Base-by-base conservation (phyloP, 2,329 filamentous ascomycete species). In the Teratosphaeria viscida region DNA sequence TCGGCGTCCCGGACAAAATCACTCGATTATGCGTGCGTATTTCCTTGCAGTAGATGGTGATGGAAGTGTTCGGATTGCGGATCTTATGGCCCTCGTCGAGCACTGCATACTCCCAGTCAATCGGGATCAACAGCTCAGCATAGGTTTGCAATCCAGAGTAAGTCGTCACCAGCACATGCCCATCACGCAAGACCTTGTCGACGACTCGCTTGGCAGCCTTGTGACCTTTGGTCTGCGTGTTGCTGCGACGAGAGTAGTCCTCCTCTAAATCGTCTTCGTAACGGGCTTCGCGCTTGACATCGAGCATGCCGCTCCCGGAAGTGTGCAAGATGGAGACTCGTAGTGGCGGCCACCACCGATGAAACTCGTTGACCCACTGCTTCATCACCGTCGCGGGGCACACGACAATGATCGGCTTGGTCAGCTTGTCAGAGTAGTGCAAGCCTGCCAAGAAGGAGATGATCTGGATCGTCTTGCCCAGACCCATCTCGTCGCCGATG, bases 301-400 rank as follows among this genome's bases (percentile, higher is more conserved):
- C 91, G 57, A 96, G 78, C 92, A 99, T 97, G 19, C 94, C 95
- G 72, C 91, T 97, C 2, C 94, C 94, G 4, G 94, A 96, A 0
- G 90, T 90, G 71, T 99, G 94, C 55, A 99, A 74, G 62, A 99
- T 97, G 0, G 92, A 95, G 5, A 99, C 94, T 52, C 95, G 84
- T 35, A 99, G 79, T n/a, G 94, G 87, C n/a, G 94, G 94, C 95
- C 95, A 99, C 95, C 95, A 99, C 12, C 87, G 85, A 74, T 99
- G 95, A 67, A 99, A 97, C 70, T 99, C 94, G 64, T 95, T 95
- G 12, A 96, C 94, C 94, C 94, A 99, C 72, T 99, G 94, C 62
- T 90, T 88, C 77, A 99, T 86, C 27, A 99, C 88, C 0, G 94
- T 99, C 3, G 92, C 92, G 1, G 94, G 94, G 56, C 91, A 92